phyloP scores from a whole-genome alignment of 345 rosid genomes.

The Melaleuca alternifolia region DNA sequence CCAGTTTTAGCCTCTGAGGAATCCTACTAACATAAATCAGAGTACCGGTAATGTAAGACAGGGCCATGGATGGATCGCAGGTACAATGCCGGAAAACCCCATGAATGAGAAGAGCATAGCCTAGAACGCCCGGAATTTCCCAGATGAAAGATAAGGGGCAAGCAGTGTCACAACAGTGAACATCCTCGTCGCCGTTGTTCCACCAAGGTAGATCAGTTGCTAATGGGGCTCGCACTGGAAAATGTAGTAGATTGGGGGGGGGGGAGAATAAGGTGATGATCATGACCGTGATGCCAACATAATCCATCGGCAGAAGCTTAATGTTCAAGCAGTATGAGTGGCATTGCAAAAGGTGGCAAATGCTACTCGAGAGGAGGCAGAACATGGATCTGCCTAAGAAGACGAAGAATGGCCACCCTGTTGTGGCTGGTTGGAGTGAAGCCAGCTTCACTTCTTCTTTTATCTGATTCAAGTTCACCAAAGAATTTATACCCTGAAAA shows the following conservation, averaged over 20 bases:
- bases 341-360: constrained; percentile 72
- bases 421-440: constrained; percentile 2
- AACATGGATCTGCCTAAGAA: constrained; percentile 73
- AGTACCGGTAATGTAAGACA: constrained; percentile 68
- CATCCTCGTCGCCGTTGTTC: constrained; percentile 54
- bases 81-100: constrained; percentile 68
- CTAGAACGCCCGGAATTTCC: constrained; percentile 44
- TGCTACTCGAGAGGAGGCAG: constrained; percentile 69
- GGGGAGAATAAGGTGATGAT: constrained; percentile 93
- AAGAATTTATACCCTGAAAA: constrained; percentile 32
- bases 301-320: constrained; percentile 51
- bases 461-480: constrained; percentile 18
- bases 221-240: constrained; percentile 72
- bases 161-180: constrained; percentile 57
- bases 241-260: constrained; percentile 61
- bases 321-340: constrained; percentile 56
- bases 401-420: constrained; percentile 73
- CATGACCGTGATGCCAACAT: constrained; percentile 61
- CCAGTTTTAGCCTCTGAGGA: constrained; percentile 73
- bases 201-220: constrained; percentile 63
- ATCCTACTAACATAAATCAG: constrained; percentile 54
- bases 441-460: not conserved
- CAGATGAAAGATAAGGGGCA: constrained; percentile 49
- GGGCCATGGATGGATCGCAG: constrained; percentile 70
- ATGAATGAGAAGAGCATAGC: constrained; percentile 63